A percentile compares a stretch with the other conserved stretches of the same genome.
These are phyloP conservation scores for Tarenaya hassleriana DNA, from an alignment of 345 rosid species.

Conservation along the genomic window DNA sequence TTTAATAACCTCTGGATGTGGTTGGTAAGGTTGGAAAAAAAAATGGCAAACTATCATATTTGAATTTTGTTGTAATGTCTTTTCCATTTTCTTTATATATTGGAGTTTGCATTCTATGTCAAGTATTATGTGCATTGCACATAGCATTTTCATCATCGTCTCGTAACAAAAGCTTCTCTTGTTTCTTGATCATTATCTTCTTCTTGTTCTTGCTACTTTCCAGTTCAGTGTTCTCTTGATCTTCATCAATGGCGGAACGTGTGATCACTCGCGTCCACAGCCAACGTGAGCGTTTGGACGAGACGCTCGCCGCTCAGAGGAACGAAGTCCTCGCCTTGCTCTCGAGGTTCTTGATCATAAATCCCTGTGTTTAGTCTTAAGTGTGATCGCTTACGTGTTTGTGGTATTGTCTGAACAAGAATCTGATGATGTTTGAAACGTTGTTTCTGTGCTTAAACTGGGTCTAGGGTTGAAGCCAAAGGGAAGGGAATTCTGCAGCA, in stretches of 20 bases:
- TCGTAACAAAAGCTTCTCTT: too few relatives aligned
- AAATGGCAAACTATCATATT: too few relatives aligned
- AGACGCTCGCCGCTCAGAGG: slow-evolving; percentile 56
- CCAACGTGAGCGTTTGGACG: slow-evolving; percentile 70
- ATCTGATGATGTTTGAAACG: too few relatives aligned
- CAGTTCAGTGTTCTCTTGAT: slow-evolving; percentile 3
- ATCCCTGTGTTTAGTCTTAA: not conserved
- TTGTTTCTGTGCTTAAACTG: not conserved
- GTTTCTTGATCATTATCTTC: not conserved
- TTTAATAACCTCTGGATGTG: too few relatives aligned
- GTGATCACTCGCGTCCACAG: slow-evolving; percentile 56
- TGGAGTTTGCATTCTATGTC: not conserved
- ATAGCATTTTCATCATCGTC: not conserved
- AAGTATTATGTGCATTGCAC: too few relatives aligned
- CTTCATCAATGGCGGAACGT: slow-evolving; percentile 44
- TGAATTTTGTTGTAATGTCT: not conserved
- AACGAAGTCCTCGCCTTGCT: slow-evolving; percentile 66
- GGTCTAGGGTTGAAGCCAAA: slow-evolving; percentile 54
- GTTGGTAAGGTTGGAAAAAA: too few relatives aligned
- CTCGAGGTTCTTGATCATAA: slow-evolving; percentile 37
- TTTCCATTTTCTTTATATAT: slow-evolving; percentile 1
- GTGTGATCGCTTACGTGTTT: too few relatives aligned
- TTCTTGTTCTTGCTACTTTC: slow-evolving; percentile 1
- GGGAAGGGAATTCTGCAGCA: slow-evolving; percentile 77
- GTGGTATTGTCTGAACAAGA: too few relatives aligned